These are phyloP conservation scores for Prunus fruticosa DNA, from an alignment of 306 rosid species.

Conservation along the genomic window DNA sequence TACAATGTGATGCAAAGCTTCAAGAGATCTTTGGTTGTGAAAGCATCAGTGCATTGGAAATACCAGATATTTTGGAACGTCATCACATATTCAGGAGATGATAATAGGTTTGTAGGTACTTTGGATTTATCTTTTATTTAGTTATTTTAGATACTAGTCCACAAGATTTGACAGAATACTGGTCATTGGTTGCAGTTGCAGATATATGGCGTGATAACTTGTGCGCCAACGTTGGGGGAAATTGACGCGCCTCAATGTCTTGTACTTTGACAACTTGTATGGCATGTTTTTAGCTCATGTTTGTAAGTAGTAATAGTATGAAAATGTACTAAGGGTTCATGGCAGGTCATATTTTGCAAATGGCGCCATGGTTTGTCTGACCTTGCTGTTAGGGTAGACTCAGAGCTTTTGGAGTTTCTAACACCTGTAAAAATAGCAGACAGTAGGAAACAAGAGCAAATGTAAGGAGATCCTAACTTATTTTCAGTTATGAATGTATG, in stretches of 20 bases:
- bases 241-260: constrained; percentile 25
- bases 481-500: constrained; percentile 31
- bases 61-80: constrained; percentile 67
- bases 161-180: constrained; percentile 20
- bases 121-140: neutral
- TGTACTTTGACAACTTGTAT: constrained; percentile 33
- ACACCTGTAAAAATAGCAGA: constrained; percentile 48
- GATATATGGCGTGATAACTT: constrained; percentile 23
- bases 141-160: neutral
- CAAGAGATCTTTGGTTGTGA: constrained; percentile 78
- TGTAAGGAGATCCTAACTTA: constrained; percentile 29
- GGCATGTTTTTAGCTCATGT: constrained; percentile 18
- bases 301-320: constrained; percentile 24
- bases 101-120: constrained; percentile 29
- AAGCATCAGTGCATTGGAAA: constrained; percentile 72
- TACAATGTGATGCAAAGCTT: constrained; percentile 69
- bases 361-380: constrained; percentile 49
- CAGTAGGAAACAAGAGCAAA: constrained; percentile 33
- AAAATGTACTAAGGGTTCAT: constrained; percentile 25
- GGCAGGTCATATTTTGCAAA: constrained; percentile 42
- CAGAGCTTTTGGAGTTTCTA: constrained; percentile 53
- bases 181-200: constrained; percentile 42
- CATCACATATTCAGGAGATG: constrained; percentile 72
- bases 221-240: constrained; percentile 25
- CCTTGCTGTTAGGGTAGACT: constrained; percentile 60